Evolutionary conservation across 148 eudicot genomes (phyloP).

Genomic region (Tetragonia tetragonoides): DNA sequence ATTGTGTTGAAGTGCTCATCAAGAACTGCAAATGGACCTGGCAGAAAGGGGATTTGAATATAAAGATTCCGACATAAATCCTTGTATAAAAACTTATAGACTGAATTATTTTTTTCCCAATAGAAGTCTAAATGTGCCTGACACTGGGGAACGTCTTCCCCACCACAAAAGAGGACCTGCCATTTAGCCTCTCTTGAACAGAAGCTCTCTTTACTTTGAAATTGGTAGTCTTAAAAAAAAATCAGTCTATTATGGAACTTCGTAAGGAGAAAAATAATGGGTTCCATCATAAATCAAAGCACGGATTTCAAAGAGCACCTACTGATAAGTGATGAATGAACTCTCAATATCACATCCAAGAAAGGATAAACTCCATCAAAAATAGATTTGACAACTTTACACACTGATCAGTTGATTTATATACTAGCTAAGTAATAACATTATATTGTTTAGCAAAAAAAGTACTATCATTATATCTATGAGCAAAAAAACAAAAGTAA

Average conservation of each 20-base stretch:
- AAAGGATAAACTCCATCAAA: background rate
- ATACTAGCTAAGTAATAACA: background rate
- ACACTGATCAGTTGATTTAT: background rate
- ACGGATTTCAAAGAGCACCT: background rate
- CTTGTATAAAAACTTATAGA: background rate
- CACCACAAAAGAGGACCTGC: background rate
- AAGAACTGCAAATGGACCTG: slow-evolving; percentile 90
- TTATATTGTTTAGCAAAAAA: too few relatives aligned
- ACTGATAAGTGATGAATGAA: background rate
- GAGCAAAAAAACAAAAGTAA: too few relatives aligned
- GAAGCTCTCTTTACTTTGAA: background rate
- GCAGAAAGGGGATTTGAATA: slow-evolving; percentile 5
- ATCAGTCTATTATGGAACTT: background rate
- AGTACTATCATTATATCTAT: too few relatives aligned
- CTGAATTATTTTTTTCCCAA: background rate
- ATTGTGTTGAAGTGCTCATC: slow-evolving; percentile 90
- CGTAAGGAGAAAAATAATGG: background rate
- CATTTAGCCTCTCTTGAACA: background rate
- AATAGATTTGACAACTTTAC: background rate
- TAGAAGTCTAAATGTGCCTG: background rate
- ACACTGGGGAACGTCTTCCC: background rate
- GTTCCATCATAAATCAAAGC: background rate
- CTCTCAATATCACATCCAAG: background rate
- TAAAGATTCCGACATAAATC: background rate
- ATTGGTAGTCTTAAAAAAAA: background rate